phyloP scores from a whole-genome alignment of 768 basidiomycete genomes.

The Suillus subluteus region DNA sequence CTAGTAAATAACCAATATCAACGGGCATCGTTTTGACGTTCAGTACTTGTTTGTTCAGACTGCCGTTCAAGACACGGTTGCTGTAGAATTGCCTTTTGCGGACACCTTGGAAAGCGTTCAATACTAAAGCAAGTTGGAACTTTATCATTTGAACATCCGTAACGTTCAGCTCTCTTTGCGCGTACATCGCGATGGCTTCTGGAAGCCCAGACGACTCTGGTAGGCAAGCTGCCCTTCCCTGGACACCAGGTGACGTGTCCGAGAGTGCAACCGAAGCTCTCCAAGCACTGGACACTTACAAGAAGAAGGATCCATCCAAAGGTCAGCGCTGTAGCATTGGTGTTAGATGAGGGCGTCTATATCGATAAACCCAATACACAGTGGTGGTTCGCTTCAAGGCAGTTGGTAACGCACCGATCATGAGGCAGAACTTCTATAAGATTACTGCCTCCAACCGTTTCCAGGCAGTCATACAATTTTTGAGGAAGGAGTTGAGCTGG shows the following conservation, averaged over 20 bases:
- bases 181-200: constrained; percentile 26
- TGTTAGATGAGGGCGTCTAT: constrained; percentile 1
- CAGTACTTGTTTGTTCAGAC: too few relatives aligned
- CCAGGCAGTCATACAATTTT: constrained; percentile 92
- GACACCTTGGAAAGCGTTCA: neutral
- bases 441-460: constrained; percentile 94
- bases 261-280: constrained; percentile 50
- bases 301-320: constrained; percentile 83
- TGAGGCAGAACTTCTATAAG: constrained; percentile 99
- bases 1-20: neutral
- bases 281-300: constrained; percentile 82
- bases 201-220: constrained; percentile 40
- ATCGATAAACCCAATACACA: constrained; percentile 33
- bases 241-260: constrained; percentile 36
- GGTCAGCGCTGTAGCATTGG: constrained; percentile 41
- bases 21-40: neutral
- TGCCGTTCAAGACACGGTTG: constrained; percentile 5
- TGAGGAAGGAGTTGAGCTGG: constrained; percentile 88
- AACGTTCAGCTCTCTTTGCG: neutral
- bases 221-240: constrained; percentile 33
- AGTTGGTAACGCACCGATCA: constrained; percentile 96
- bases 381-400: constrained; percentile 98
- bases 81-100: neutral
- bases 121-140: neutral
- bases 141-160: neutral